Conservation (phyloP, 2,329 filamentous ascomycete species). For the Septoria linicola region DNA sequence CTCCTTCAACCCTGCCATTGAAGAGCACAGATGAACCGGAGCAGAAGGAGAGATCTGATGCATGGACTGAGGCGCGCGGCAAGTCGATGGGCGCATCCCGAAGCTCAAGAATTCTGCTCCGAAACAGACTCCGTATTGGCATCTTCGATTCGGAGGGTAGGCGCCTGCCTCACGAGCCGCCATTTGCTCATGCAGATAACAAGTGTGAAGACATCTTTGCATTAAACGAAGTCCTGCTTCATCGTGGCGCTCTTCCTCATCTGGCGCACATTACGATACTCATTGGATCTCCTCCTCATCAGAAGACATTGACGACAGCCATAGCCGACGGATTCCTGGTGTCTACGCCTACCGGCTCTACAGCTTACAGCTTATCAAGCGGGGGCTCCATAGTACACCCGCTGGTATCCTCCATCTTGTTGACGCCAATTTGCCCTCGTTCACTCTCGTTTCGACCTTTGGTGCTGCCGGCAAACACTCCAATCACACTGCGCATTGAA, state of each 20-base stretch:
- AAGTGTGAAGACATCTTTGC: constrained; percentile 59
- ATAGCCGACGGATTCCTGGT: constrained; percentile 95
- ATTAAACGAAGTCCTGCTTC: constrained; percentile 93
- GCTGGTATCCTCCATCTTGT: constrained; percentile 78
- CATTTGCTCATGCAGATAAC: constrained; percentile 34
- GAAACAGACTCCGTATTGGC: constrained; percentile 82
- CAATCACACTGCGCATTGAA: constrained; percentile 77
- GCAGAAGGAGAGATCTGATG: constrained; percentile 30
- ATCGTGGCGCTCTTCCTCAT: constrained; percentile 85
- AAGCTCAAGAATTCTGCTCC: constrained; percentile 76
- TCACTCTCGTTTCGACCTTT: constrained; percentile 89
- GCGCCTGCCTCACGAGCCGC: constrained; percentile 39
- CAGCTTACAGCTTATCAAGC: constrained; percentile 89
- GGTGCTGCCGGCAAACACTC: constrained; percentile 81
- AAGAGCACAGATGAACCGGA: constrained; percentile 27
- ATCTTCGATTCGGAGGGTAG: constrained; percentile 71
- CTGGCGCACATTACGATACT: constrained; percentile 89
- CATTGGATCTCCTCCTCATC: constrained; percentile 60
- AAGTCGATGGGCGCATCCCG: constrained; percentile 76
- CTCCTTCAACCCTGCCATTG: constrained; percentile 35
- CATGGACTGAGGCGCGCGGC: constrained; percentile 73
- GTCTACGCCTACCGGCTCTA: constrained; percentile 90
- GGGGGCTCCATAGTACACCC: constrained; percentile 95
- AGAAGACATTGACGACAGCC: constrained; percentile 85
- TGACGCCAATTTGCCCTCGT: constrained; percentile 92